Evolutionary conservation across 768 basidiomycete genomes (phyloP), one percentile per base, ranked within the genome.

Genomic region (Inosperma sp.): DNA sequence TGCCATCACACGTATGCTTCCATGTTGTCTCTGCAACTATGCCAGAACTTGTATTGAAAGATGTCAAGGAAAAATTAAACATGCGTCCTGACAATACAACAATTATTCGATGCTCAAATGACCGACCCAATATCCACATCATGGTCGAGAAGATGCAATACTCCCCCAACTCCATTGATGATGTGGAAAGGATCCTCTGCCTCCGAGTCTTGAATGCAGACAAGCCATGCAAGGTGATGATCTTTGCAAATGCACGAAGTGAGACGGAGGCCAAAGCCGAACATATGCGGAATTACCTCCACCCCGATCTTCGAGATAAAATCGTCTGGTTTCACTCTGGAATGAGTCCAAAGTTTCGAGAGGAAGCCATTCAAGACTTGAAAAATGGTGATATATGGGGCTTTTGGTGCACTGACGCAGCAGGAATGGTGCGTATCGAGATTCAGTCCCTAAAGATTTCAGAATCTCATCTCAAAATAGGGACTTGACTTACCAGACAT

Each of bases 351-450:
- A 34, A 50, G 2, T 70, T 55, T 49, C 58, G 62, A 7, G 55
- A 59, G 14, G 53, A 45, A 2, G 53, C 60, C n/a, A n/a, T n/a
- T n/a, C n/a, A n/a, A n/a, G n/a, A n/a, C n/a, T n/a, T n/a, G n/a
- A n/a, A n/a, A n/a, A n/a, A 19, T 17, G 55, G 0, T 37, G 34
- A 17, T 43, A 51, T n/a, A 50, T 66, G 53, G 54, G 68, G 68
- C 16, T 26, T 65, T 17, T 56, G 45, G 46, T 51, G 25, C 6
- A 67, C 62, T 1, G 62, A 64, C 40, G 61, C 63, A 7, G 68
- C 64, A 39, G 64, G 67, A 16, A 63, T 71, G 66, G 65, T 70
- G 51, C 45, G 61, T n/a, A n/a, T n/a, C n/a, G n/a, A n/a, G n/a
- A n/a, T n/a, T n/a, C n/a, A n/a, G n/a, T n/a, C n/a, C n/a, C n/a